A percentile compares a stretch with the other conserved stretches of the same genome.
Evolutionary conservation across 2,329 filamentous ascomycete species (phyloP).

Genomic region (Penicillium sp.): DNA sequence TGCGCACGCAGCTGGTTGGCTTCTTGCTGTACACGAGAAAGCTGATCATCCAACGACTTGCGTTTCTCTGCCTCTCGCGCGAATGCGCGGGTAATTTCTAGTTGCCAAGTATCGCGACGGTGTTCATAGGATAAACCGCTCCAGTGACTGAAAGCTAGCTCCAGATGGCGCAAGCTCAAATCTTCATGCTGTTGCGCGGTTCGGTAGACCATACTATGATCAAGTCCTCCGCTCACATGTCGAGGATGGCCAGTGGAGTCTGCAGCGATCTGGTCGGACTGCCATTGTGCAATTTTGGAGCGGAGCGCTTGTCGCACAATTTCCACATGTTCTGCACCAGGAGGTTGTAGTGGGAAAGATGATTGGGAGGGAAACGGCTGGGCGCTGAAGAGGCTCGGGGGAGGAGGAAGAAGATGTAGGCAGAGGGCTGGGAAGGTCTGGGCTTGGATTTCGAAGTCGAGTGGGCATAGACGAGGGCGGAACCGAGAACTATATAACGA

Average conservation of each 20-base stretch:
- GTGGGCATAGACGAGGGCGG: conserved; percentile 52
- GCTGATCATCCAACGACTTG: conserved; percentile 46
- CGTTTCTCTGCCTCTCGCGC: conserved; percentile 50
- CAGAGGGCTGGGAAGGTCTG: conserved; percentile 86
- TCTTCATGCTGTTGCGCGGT: conserved; percentile 66
- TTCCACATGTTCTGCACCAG: conserved; percentile 73
- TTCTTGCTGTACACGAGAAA: conserved; percentile 52
- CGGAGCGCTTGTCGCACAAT: conserved; percentile 70
- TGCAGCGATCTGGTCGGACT: conserved; percentile 47
- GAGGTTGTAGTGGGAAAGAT: conserved; percentile 81
- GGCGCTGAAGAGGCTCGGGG: conserved; percentile 79
- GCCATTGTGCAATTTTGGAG: conserved; percentile 70
- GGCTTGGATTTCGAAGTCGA: conserved; percentile 82
- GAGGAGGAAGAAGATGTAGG: conserved; percentile 77
- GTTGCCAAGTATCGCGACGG: conserved; percentile 52
- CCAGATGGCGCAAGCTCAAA: conserved; percentile 73
- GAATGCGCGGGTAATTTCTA: conserved; percentile 53
- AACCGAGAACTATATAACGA: conserved; percentile 45
- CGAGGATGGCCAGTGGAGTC: conserved; percentile 45
- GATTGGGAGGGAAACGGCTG: conserved; percentile 76
- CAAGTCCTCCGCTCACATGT: conserved; percentile 31
- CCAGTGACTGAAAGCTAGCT: conserved; percentile 80
- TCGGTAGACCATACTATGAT: conserved; percentile 46
- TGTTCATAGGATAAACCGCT: conserved; percentile 62
- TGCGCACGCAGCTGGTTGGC: conserved; percentile 53